phyloP scores from a whole-genome alignment of 768 basidiomycete genomes.

The Auriscalpium vulgare region DNA sequence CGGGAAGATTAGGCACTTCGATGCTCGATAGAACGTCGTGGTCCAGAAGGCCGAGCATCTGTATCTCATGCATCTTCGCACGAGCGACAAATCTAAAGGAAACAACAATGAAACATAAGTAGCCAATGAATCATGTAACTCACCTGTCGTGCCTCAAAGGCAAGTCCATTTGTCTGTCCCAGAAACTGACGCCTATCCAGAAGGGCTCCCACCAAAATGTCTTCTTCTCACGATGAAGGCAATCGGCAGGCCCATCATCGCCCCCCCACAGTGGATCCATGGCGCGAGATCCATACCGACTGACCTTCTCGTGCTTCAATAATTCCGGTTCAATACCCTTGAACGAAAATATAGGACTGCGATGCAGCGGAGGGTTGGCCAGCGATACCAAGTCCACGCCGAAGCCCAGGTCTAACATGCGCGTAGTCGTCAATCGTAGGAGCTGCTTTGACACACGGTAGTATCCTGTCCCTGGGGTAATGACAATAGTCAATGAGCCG shows the following conservation, averaged over 20 bases:
- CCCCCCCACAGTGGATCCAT: slow-evolving; percentile 74
- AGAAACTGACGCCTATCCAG: slow-evolving; percentile 75
- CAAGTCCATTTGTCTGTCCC: slow-evolving; percentile 82
- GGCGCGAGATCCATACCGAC: slow-evolving; percentile 37
- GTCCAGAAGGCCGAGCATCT: slow-evolving; percentile 88
- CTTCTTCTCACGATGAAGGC: slow-evolving; percentile 32
- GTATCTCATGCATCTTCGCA: slow-evolving; percentile 95
- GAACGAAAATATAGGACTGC: slow-evolving; percentile 91
- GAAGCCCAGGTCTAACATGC: slow-evolving; percentile 92
- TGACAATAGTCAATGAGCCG: slow-evolving; percentile 72
- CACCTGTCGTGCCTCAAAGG: slow-evolving; percentile 77
- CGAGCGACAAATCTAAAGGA: slow-evolving; percentile 74
- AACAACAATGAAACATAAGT: background rate
- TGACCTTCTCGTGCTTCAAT: slow-evolving; percentile 36
- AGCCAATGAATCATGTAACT: slow-evolving; percentile 8
- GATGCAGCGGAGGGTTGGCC: slow-evolving; percentile 86
- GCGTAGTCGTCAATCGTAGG: slow-evolving; percentile 83
- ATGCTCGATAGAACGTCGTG: slow-evolving; percentile 88
- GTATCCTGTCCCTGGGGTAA: slow-evolving; percentile 92
- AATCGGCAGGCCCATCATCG: slow-evolving; percentile 37
- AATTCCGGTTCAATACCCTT: slow-evolving; percentile 51
- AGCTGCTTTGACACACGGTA: slow-evolving; percentile 89
- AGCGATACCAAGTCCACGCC: slow-evolving; percentile 82
- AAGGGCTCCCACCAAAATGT: slow-evolving; percentile 90
- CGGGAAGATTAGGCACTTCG: slow-evolving; percentile 71